phyloP scores from a whole-genome alignment of 129 eudicot species.

The carrot (Daucus carota) region DNA sequence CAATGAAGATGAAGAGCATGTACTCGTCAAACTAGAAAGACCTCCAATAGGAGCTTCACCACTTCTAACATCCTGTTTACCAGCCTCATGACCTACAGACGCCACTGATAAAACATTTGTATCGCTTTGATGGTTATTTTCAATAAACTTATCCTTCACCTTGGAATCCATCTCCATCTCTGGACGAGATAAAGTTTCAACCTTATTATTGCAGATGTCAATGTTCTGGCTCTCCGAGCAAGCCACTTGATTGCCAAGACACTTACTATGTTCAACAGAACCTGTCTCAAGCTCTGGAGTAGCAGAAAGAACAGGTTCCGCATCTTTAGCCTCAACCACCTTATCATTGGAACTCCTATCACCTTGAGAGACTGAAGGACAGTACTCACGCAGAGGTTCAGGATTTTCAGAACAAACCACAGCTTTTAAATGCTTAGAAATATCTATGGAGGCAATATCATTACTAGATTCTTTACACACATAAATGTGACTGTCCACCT shows the following conservation, averaged over 20 bases:
- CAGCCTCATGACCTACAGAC: neutral
- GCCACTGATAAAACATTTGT: neutral
- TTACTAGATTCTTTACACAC: conserved; percentile 5
- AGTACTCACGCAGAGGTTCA: conserved; percentile 3
- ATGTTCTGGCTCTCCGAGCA: neutral
- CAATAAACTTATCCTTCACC: conserved; percentile 10
- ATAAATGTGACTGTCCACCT: conserved; percentile 13
- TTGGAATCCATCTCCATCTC: conserved; percentile 13
- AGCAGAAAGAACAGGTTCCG: neutral
- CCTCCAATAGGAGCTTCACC: neutral
- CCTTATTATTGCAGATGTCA: conserved; percentile 9
- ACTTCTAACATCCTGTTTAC: conserved; percentile 8
- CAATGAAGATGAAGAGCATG: conserved; percentile 13
- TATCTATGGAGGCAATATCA: conserved; percentile 6
- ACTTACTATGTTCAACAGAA: neutral
- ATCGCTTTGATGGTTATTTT: neutral
- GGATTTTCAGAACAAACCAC: conserved; percentile 10
- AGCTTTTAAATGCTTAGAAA: conserved; percentile 8
- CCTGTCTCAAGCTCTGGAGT: neutral
- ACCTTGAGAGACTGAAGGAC: conserved; percentile 3
- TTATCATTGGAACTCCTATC: conserved; percentile 6
- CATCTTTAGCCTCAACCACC: neutral
- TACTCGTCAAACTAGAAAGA: conserved; percentile 3
- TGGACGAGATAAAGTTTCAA: neutral
- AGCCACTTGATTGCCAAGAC: neutral